A percentile compares a stretch with the other conserved stretches of the same genome.
phyloP scores from a whole-genome alignment of 2,329 filamentous ascomycete genomes.

The Sphaceloma murrayae region DNA sequence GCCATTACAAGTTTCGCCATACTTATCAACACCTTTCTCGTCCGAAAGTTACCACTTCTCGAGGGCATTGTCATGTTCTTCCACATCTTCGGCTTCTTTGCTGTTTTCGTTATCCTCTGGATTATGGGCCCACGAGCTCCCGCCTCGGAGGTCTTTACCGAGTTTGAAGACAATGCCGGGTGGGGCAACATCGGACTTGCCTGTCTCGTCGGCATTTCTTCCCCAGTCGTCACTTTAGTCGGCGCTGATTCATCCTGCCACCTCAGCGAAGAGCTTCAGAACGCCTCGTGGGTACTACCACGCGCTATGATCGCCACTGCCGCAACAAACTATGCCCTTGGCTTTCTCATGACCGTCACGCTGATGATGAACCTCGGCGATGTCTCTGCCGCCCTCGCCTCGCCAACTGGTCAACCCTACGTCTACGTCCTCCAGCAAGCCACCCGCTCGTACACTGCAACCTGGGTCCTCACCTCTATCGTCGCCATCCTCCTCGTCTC shows the following conservation, averaged over 20 bases:
- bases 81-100: constrained; percentile 29
- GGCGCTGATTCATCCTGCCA: constrained; percentile 30
- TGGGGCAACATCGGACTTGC: constrained; percentile 17
- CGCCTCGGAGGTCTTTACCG: constrained; percentile 18
- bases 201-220: constrained; percentile 19
- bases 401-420: constrained; percentile 23
- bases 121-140: constrained; percentile 22
- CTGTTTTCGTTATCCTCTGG: constrained; percentile 26
- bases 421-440: constrained; percentile 22
- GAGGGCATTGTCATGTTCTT: constrained; percentile 27
- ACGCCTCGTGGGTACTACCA: constrained; percentile 25
- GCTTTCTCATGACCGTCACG: constrained; percentile 25
- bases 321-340: constrained; percentile 27
- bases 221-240: constrained; percentile 32
- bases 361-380: constrained; percentile 26
- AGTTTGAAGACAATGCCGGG: constrained; percentile 21
- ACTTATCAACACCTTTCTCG: constrained; percentile 27
- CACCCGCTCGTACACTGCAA: constrained; percentile 23
- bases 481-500: constrained; percentile 24
- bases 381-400: constrained; percentile 20
- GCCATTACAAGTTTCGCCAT: constrained; percentile 31
- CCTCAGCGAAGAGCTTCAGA: constrained; percentile 26
- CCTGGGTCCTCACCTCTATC: constrained; percentile 22
- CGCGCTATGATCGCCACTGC: constrained; percentile 27
- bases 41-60: constrained; percentile 24